These are phyloP conservation scores for Catharanthus roseus DNA, from an alignment of 257 asterid genomes.

Conservation along the genomic window DNA sequence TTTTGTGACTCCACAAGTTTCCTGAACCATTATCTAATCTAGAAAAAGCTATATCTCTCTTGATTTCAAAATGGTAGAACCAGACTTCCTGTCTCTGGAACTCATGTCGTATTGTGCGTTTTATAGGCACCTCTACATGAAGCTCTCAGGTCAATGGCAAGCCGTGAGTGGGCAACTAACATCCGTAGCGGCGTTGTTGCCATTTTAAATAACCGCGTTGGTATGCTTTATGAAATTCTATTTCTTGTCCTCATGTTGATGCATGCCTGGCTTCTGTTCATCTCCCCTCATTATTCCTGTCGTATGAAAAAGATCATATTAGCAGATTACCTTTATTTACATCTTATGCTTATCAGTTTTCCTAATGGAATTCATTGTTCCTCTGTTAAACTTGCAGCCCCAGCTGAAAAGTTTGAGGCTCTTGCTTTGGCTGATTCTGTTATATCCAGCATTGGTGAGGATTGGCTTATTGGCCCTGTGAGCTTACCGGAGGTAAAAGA, in stretches of 20 bases:
- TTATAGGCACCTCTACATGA: slow-evolving; percentile 50
- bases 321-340: not conserved
- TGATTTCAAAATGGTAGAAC: not conserved
- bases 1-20: not conserved
- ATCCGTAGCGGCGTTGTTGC: slow-evolving; percentile 68
- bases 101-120: slow-evolving; percentile 11
- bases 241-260: not conserved
- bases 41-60: too few relatives aligned
- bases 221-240: slow-evolving; percentile 33
- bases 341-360: not conserved
- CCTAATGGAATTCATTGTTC: not conserved
- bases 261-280: not conserved
- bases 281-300: not conserved
- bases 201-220: slow-evolving; percentile 79
- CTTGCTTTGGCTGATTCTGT: slow-evolving; percentile 65
- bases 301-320: not conserved
- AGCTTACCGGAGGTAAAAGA: slow-evolving; percentile 33
- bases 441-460: slow-evolving; percentile 69
- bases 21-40: not conserved
- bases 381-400: slow-evolving; percentile 43
- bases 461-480: slow-evolving; percentile 60
- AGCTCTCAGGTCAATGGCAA: slow-evolving; percentile 37
- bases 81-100: not conserved
- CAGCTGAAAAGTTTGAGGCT: slow-evolving; percentile 68
- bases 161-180: slow-evolving; percentile 47